Evolutionary conservation across 805 yeast species (phyloP), one percentile per base, ranked within the genome.

Genomic region (Candida namnaoensis): DNA sequence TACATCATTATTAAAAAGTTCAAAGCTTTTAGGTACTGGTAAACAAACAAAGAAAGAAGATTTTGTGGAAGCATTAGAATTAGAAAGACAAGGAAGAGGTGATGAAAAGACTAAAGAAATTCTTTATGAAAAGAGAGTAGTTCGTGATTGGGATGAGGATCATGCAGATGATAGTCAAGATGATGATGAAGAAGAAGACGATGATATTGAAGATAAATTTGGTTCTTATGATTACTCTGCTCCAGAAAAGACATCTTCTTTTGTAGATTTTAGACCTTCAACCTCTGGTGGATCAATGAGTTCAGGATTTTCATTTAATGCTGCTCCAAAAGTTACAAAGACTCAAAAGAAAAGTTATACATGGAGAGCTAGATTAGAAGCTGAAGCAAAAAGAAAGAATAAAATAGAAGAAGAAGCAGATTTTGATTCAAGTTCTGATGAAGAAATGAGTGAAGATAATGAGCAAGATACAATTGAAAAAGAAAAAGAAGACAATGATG

Each of bases 11-110:
- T 66, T 88, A 47, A 80, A 76, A 25, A 80, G 93, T 32, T 76
- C 95, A 19, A 88, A 88, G 55, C 70, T 73, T 5, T 71, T 91
- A 39, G 98, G 98, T 39, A 72, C 76, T 13, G 91, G 88, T 12
- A 68, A 64, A 41, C 77, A 72, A 47, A 84, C 95, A 1, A 76
- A 74, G 47, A 72, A 68, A 41, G 90, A 85, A 53, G 76, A 74
- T 45, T 72, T 87, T 62, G 62, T 72, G n/a, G 91, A 85, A 53
- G 95, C 95, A 0, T 57, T 86, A 42, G 74, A 74, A 40, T 62
- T 81, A 35, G 96, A 88, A 53, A 69, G 70, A 44, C 80, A 78
- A 53, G 95, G 95, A 2, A 67, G 82, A 44, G 82, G 75, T 1
- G 76, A 74, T 56, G 88, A 79, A 2, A 60, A 64, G 32, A 80